Evolutionary conservation across 495 filamentous ascomycete species (phyloP).

Genomic region (Trichoderma asperelloides): DNA sequence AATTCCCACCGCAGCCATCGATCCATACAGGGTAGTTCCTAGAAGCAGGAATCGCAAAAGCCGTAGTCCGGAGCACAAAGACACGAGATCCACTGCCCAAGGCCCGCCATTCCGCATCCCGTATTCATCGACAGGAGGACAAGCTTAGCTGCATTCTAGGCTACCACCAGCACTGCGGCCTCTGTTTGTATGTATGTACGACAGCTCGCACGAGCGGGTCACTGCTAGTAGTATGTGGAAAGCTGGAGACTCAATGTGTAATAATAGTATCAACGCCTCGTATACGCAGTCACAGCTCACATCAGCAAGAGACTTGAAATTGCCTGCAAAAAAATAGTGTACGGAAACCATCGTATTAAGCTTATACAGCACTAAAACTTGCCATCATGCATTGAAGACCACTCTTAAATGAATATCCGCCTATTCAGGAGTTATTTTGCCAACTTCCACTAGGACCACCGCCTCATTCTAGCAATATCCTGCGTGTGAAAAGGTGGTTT

Average conservation of each 20-base stretch:
- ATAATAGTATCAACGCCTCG: background rate
- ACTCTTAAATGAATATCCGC: background rate
- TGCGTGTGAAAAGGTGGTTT: background rate
- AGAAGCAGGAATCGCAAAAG: background rate
- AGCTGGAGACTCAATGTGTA: background rate
- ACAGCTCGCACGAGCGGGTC: background rate
- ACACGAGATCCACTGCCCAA: background rate
- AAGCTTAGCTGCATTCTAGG: background rate
- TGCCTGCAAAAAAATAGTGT: background rate
- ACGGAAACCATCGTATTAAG: background rate
- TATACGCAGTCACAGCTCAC: background rate
- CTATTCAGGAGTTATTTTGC: background rate
- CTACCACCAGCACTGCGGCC: background rate
- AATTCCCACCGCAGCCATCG: background rate
- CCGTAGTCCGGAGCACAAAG: background rate
- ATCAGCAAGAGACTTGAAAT: background rate
- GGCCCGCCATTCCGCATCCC: background rate
- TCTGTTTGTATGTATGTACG: too few relatives aligned
- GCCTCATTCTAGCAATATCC: too few relatives aligned
- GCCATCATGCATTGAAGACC: background rate
- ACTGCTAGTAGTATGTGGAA: background rate
- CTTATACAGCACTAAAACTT: background rate
- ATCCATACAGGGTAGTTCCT: too few relatives aligned
- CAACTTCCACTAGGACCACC: background rate
- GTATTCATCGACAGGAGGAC: background rate